Evolutionary conservation across 768 basidiomycete genomes (phyloP).

Genomic region (Clathrus columnatus): DNA sequence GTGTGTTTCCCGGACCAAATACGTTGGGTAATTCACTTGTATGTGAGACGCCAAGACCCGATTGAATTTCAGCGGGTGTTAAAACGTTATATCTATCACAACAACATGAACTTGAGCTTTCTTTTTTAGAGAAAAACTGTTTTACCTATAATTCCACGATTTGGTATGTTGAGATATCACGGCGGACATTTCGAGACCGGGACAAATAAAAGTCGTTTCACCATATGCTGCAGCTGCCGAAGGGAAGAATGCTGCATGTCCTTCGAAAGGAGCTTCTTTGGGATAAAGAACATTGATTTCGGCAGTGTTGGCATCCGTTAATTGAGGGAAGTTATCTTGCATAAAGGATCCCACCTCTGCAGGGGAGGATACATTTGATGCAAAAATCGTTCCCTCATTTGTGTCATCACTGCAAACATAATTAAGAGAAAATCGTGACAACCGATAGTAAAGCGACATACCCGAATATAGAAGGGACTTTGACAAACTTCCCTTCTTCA

Average conservation of each 20-base stretch:
- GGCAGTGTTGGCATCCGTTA: neutral
- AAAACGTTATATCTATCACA: slow-evolving; percentile 4
- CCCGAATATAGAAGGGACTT: slow-evolving; percentile 10
- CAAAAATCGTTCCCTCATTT: slow-evolving; percentile 10
- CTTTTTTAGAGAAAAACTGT: neutral
- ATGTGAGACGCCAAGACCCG: slow-evolving; percentile 4
- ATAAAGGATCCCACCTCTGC: slow-evolving; percentile 4
- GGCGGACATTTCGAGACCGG: neutral
- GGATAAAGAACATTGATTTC: slow-evolving; percentile 1
- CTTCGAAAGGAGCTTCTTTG: neutral
- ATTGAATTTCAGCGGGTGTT: neutral
- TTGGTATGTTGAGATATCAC: slow-evolving; percentile 1
- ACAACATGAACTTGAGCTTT: neutral
- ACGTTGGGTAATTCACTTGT: slow-evolving; percentile 1
- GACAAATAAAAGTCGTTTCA: slow-evolving; percentile 4
- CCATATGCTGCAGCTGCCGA: slow-evolving; percentile 5
- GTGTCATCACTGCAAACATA: slow-evolving; percentile 9
- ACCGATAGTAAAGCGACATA: neutral
- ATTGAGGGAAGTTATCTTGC: slow-evolving; percentile 3
- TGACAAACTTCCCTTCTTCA: slow-evolving; percentile 8
- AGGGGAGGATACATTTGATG: slow-evolving; percentile 6
- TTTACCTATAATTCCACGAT: slow-evolving; percentile 9
- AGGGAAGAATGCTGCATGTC: slow-evolving; percentile 6
- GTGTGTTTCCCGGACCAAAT: slow-evolving; percentile 22
- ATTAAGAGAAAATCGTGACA: neutral